Conservation (phyloP, 108 stramenopile species). For the Cyclotella atomus region DNA sequence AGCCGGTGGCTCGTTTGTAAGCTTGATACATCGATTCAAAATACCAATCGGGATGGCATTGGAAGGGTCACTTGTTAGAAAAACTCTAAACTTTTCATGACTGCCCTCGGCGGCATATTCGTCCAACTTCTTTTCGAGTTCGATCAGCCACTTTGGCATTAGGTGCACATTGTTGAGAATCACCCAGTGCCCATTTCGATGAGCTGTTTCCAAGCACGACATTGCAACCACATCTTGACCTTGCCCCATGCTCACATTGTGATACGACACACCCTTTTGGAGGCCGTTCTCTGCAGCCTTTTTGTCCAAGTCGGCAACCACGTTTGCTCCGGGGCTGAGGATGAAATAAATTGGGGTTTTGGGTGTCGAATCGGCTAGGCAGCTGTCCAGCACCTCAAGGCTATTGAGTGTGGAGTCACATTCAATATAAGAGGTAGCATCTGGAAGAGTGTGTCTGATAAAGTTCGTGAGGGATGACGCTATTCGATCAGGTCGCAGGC, state of each 20-base stretch:
- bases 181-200: constrained; percentile 93
- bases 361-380: constrained; percentile 76
- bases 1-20: constrained; percentile 93
- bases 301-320: constrained; percentile 86
- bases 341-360: constrained; percentile 93
- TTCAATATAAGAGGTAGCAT: constrained; percentile 81
- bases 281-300: constrained; percentile 85
- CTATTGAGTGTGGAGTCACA: constrained; percentile 87
- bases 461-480: constrained; percentile 77
- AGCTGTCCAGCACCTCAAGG: constrained; percentile 79
- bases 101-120: constrained; percentile 80
- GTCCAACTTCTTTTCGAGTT: constrained; percentile 91
- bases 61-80: constrained; percentile 86
- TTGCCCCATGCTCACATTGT: constrained; percentile 95
- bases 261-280: constrained; percentile 83
- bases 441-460: constrained; percentile 72
- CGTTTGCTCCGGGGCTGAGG: constrained; percentile 90
- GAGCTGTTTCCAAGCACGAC: constrained; percentile 86
- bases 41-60: constrained; percentile 88
- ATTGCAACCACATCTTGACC: constrained; percentile 91
- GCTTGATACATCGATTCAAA: constrained; percentile 91
- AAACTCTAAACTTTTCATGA: constrained; percentile 89
- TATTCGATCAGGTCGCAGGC: constrained; percentile 90
- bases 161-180: constrained; percentile 93
- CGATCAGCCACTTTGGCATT: constrained; percentile 89